Evolutionary conservation across 1,139 yeast species (phyloP).

Genomic region (Yamadazyma dushanensis): DNA sequence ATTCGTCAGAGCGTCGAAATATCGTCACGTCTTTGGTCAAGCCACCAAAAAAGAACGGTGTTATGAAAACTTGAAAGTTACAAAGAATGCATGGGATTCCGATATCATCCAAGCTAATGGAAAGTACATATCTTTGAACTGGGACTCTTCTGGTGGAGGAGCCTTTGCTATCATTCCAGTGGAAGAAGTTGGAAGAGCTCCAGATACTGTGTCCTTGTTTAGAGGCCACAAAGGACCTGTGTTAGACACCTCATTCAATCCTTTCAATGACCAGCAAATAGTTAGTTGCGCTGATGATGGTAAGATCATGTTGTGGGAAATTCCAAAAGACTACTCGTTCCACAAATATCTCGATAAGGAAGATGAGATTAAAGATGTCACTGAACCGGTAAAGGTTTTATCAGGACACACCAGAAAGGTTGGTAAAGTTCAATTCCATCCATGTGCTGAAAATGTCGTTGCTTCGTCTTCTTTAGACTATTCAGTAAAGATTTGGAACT

Average conservation of each 20-base stretch:
- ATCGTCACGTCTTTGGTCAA: slow-evolving; percentile 95
- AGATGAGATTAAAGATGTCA: slow-evolving; percentile 66
- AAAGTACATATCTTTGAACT: slow-evolving; percentile 79
- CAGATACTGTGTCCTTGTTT: slow-evolving; percentile 88
- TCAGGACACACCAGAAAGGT: slow-evolving; percentile 91
- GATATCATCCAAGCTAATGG: slow-evolving; percentile 81
- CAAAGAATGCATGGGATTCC: slow-evolving; percentile 96
- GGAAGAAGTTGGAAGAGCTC: slow-evolving; percentile 86
- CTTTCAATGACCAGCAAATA: slow-evolving; percentile 73
- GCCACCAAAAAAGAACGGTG: slow-evolving; percentile 83
- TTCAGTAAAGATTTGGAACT: slow-evolving; percentile 87
- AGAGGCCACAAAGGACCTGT: slow-evolving; percentile 97
- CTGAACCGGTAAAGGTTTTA: slow-evolving; percentile 64
- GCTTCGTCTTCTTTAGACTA: slow-evolving; percentile 92
- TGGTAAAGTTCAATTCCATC: slow-evolving; percentile 90
- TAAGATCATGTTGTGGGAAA: slow-evolving; percentile 80
- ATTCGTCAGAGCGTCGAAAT: slow-evolving; percentile 94
- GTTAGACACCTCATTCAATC: slow-evolving; percentile 91
- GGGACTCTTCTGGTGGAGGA: slow-evolving; percentile 97
- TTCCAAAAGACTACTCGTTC: slow-evolving; percentile 78
- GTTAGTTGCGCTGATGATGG: slow-evolving; percentile 94
- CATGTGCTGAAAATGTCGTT: slow-evolving; percentile 79
- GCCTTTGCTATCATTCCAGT: slow-evolving; percentile 93
- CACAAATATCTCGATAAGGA: slow-evolving; percentile 58
- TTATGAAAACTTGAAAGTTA: slow-evolving; percentile 81